Evolutionary conservation across 2,329 filamentous ascomycete genomes (phyloP), one percentile per base, ranked within the genome.

Genomic region (Botrytis byssoidea): DNA sequence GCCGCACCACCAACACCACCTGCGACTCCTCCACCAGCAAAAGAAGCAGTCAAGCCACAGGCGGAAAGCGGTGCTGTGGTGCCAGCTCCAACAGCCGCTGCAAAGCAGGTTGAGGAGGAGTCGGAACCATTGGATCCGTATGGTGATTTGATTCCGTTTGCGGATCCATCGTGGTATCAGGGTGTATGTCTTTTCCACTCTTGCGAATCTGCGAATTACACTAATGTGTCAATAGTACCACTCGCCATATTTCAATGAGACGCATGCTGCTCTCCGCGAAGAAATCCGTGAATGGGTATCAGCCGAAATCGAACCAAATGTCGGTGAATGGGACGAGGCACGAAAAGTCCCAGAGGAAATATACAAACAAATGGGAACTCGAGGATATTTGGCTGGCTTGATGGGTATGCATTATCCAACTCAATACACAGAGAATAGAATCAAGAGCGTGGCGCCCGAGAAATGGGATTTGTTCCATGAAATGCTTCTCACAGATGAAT

Each of bases 381-480:
- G 93, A 64, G 96, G 96, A 59, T 99, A 98, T 82, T 89, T 99
- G 29, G 92, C 94, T n/a, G 96, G 96, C 78, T 87, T 98, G 74
- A 86, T 99, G 76, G 96, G 95, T 77, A 88, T 93, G 75, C 87
- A 92, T 81, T 98, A 93, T 85, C 94, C 93, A 22, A 88, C 87
- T 74, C 85, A 97, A 78, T 91, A 95, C 81, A 90, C 90, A 35
- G 85, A 90, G 60, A 88, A 91, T 81, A 85, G 87, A 9, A 89
- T 98, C 79, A 89, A 92, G 84, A 92, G 90, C 67, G 96, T 99
- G 20, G 83, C 92, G 0, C 86, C 93, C 0, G 94, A 98, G 84
- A 91, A 96, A 82, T 99, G 95, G 95, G 96, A 99, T 85, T 89
- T 97, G 63, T 99, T 98, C 90, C 96, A 99, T 84, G 96, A 99